Evolutionary conservation across 192 early-diverging fungal species (phyloP), one percentile per base, ranked within the genome.

Genomic region (Coemansia sp.): DNA sequence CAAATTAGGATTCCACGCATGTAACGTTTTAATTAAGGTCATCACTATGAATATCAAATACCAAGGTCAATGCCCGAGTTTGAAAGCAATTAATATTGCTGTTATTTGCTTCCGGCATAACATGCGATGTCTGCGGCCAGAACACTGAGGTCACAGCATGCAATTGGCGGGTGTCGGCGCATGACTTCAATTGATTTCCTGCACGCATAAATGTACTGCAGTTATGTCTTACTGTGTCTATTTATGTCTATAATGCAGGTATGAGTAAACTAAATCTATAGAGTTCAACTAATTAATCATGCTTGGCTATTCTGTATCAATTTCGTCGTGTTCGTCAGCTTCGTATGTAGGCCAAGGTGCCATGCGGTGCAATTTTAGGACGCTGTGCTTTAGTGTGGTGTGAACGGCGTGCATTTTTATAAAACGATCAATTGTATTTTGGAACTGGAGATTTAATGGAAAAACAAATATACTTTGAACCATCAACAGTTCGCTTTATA

Each of bases 281-380:
- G 26, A 2, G 25, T 23, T 3, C 6, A 16, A 26, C 11, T 45
- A 45, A 45, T 16, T 45, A 45, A 45, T 12, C 14, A 16, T 3
- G 23, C 23, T 9, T n/a, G 41, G 41, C 16, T 45, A 45, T 45
- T 16, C 16, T 45, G 11, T n/a, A 45, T 12, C 41, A 45, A 45
- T 12, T 21, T 35, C 56, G 21, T 41, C 17, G 31, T 12, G 14
- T 11, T 39, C 37, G 8, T 43, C 14, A 12, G 6, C 57, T 14
- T 68, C 67, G 31, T 68, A 68, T n/a, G 61, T 12, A 6, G 59
- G 43, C 52, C 59, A 68, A 17, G 67, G 67, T 14, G 59, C 31
- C 59, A 61, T 61, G 43, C 67, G 67, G 29, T 37, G 22, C 17
- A 25, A 7, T 21, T 16, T 50, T 35, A 35, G 12, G 17, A 8